Evolutionary conservation across 768 basidiomycete species (phyloP), one percentile per base, ranked within the genome.

Genomic region (Termitomyces bulborhizus): DNA sequence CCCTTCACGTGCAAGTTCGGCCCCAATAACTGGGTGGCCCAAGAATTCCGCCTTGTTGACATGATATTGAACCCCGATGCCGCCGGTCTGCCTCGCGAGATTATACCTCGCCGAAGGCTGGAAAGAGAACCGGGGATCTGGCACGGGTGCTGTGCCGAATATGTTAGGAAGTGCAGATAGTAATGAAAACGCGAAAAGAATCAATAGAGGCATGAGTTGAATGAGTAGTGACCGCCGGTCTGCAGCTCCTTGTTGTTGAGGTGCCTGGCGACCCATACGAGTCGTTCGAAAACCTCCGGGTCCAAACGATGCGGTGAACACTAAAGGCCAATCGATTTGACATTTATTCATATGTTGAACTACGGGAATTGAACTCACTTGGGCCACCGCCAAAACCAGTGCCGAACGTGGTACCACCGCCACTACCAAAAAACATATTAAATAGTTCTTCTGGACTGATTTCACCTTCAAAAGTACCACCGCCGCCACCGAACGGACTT

Each of bases 391-490:
- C 81, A 66, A 84, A 81, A 32, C 72, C 71, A 36, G 71, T 37
- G 6, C 77, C 76, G 49, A 75, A 73, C 26, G 79, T 82, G 58
- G 79, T 76, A 54, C 76, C 79, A 1, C 79, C 78, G 24, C 88
- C 88, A 16, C 93, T 88, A n/a, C 93, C 93, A 68, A 98, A 98
- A 82, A 98, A 97, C 90, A 96, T 94, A 66, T 98, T 96, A 76
- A 98, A 98, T 54, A 98, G 67, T 56, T 98, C 96, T 71, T 98
- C 96, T 5, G 96, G 94, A 54, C 89, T 94, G 62, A 98, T 75
- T 71, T 98, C 95, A 53, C 83, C 84, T 12, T 90, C 88, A 63
- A 87, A 90, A 1, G 78, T 48, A 15, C 46, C 36, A 75, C 75
- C 74, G 6, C 74, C 73, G 16, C 77, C 73, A 26, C 74, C 72